Percentiles rank a stretch among this genome's conserved stretches.
Conservation (phyloP, 106 monocot genomes). For the Iris macrosiphon region DNA sequence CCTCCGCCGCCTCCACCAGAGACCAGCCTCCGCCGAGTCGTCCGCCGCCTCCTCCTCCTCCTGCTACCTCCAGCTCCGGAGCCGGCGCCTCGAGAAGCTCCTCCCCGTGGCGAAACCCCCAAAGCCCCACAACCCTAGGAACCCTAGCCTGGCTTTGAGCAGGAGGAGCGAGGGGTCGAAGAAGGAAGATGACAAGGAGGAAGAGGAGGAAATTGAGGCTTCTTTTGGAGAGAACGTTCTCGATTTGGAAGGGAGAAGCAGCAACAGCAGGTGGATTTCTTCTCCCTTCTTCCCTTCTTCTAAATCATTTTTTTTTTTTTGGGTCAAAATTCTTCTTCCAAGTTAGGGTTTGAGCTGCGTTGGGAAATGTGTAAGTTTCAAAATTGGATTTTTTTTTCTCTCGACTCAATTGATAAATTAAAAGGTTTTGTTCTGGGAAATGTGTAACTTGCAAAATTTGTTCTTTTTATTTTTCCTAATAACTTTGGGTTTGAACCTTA, state of each 20-base stretch:
- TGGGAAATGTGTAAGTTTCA: slow-evolving; percentile 4
- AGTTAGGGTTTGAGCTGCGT: neutral
- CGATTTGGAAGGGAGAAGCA: slow-evolving; percentile 23
- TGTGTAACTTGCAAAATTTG: slow-evolving; percentile 1
- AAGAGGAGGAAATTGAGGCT: slow-evolving; percentile 15
- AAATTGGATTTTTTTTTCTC: neutral
- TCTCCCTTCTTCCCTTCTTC: neutral
- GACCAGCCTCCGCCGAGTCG: neutral
- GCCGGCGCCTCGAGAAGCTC: slow-evolving; percentile 35
- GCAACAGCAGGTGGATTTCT: slow-evolving; percentile 24
- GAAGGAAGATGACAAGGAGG: neutral
- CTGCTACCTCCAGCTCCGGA: slow-evolving; percentile 43
- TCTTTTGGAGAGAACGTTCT: slow-evolving; percentile 47
- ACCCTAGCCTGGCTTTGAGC: neutral
- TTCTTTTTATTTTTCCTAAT: neutral
- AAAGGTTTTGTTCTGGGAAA: neutral
- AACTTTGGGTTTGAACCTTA: too few relatives aligned
- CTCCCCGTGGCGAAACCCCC: neutral
- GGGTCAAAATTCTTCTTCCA: neutral
- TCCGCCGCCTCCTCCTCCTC: slow-evolving; percentile 2
- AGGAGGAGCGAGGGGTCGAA: neutral
- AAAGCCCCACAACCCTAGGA: neutral
- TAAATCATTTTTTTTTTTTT: neutral
- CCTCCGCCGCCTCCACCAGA: slow-evolving; percentile 23
- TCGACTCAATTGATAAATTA: neutral